Percentiles rank a stretch among this genome's conserved stretches.
Conservation (phyloP, 305 asterid species). For the Solanum aculeatissimum region DNA sequence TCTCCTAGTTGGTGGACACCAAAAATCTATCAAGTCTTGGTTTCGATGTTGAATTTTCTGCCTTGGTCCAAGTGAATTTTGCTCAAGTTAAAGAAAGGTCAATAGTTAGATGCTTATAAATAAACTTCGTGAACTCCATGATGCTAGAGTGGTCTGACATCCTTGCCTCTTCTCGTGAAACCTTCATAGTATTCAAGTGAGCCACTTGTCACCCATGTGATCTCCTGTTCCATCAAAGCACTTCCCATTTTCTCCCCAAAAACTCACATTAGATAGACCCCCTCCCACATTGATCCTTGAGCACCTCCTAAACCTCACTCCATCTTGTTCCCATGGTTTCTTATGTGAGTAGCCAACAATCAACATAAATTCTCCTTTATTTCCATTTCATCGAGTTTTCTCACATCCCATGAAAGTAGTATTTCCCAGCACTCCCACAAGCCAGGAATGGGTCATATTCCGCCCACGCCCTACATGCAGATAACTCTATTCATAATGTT, state of each 20-base stretch:
- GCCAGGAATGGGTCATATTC: background rate
- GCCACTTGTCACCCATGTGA: background rate
- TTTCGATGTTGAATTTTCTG: background rate
- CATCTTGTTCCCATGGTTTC: background rate
- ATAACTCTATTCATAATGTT: background rate
- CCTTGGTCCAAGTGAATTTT: background rate
- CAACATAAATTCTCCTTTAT: background rate
- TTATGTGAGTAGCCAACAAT: background rate
- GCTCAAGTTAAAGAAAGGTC: background rate
- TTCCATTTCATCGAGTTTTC: background rate
- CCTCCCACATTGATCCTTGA: background rate
- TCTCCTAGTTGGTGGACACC: background rate
- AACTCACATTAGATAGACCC: background rate
- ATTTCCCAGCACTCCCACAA: background rate
- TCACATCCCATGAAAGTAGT: background rate
- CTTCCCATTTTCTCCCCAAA: background rate
- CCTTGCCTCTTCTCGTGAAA: background rate
- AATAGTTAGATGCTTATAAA: background rate
- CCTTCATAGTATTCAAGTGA: background rate
- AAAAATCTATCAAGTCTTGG: background rate
- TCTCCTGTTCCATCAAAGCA: background rate
- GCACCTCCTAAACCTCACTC: background rate
- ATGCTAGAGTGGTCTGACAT: background rate
- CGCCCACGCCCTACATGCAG: background rate
- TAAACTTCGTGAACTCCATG: background rate